phyloP scores from a whole-genome alignment of 2,329 filamentous ascomycete genomes.

The Fonsecaea erecta region DNA sequence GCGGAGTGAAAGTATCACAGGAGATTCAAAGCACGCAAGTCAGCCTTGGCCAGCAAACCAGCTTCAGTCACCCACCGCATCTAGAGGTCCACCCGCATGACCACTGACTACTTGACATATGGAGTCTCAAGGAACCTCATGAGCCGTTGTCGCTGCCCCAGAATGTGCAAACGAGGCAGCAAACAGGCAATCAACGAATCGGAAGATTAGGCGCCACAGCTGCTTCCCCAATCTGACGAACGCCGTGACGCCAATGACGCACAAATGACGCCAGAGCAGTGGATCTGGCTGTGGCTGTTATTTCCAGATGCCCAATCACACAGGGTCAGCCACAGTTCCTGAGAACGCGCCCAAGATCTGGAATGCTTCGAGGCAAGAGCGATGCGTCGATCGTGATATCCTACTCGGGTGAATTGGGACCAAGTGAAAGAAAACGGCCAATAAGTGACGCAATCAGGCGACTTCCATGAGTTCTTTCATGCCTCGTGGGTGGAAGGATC shows the following conservation, averaged over 20 bases:
- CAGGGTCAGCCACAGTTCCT: constrained; percentile 18
- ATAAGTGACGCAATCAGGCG: constrained; percentile 2
- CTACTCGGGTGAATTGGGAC: not conserved
- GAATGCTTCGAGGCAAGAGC: not conserved
- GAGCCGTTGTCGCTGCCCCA: constrained; percentile 1
- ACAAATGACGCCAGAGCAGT: constrained; percentile 23
- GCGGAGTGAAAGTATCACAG: constrained; percentile 9
- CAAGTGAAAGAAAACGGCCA: not conserved
- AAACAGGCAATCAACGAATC: constrained; percentile 8
- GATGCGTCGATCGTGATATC: not conserved
- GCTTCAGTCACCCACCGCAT: too few relatives aligned
- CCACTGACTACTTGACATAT: not conserved
- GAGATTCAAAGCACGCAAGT: constrained; percentile 3
- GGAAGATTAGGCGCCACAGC: constrained; percentile 20
- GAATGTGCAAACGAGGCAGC: not conserved
- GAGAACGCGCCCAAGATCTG: not conserved
- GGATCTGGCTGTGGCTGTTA: constrained; percentile 17
- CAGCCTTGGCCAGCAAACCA: not conserved
- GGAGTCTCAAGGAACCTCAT: not conserved
- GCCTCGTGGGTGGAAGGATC: not conserved
- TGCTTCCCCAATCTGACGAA: constrained; percentile 4
- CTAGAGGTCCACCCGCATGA: too few relatives aligned
- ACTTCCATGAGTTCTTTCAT: not conserved
- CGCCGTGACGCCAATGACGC: constrained; percentile 22
- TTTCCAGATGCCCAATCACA: constrained; percentile 11